Evolutionary conservation across 2,329 filamentous ascomycete species (phyloP).

Genomic region (Paraconiothyrium sp.): DNA sequence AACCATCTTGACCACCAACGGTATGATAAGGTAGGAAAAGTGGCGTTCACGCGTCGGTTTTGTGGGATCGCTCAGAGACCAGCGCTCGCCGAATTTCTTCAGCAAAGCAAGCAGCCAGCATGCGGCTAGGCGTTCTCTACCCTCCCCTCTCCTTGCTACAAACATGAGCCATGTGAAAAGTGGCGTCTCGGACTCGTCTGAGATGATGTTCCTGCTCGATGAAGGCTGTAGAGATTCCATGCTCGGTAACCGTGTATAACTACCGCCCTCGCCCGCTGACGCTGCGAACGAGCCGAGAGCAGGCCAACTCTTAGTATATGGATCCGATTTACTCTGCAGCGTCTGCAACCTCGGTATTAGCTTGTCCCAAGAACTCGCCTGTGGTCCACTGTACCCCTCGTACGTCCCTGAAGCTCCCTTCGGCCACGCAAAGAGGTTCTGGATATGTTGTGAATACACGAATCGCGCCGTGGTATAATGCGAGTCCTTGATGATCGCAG

Average conservation of each 20-base stretch:
- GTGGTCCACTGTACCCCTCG: constrained; percentile 28
- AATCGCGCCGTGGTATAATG: constrained; percentile 77
- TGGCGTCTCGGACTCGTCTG: constrained; percentile 57
- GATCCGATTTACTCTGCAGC: constrained; percentile 50
- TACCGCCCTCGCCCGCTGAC: constrained; percentile 32
- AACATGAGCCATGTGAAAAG: constrained; percentile 60
- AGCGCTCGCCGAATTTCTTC: constrained; percentile 49
- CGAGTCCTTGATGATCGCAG: constrained; percentile 80
- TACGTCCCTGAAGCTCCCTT: constrained; percentile 35
- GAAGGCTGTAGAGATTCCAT: constrained; percentile 41
- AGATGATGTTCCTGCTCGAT: constrained; percentile 42
- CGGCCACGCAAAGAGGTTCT: constrained; percentile 43
- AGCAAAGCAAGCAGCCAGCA: constrained; percentile 51
- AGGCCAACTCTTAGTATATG: constrained; percentile 55
- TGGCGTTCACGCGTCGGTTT: constrained; percentile 53
- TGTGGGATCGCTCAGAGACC: constrained; percentile 48
- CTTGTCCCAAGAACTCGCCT: constrained; percentile 40
- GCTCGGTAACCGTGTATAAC: constrained; percentile 42
- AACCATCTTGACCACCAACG: constrained; percentile 59
- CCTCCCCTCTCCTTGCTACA: constrained; percentile 54
- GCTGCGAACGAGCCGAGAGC: constrained; percentile 49
- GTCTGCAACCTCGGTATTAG: constrained; percentile 52
- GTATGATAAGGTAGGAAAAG: constrained; percentile 57
- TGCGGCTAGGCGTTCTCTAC: constrained; percentile 53
- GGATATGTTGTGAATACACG: constrained; percentile 54